Evolutionary conservation across 441 rosid genomes (phyloP).

Genomic region (Arabidopsis lyrata): DNA sequence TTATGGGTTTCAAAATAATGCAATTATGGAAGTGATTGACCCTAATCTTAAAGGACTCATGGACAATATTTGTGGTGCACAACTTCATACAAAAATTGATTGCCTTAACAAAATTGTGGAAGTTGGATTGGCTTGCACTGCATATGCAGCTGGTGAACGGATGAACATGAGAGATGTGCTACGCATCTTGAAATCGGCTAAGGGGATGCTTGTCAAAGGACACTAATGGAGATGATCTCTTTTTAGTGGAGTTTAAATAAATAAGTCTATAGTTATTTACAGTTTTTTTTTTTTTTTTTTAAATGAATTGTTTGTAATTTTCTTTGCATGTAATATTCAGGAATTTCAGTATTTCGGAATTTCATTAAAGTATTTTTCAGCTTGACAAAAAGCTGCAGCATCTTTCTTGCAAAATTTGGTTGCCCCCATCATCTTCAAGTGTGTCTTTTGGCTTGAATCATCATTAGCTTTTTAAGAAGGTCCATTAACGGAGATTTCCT

Average conservation of each 20-base stretch:
- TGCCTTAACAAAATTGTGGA: slow-evolving; percentile 48
- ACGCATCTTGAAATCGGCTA: slow-evolving; percentile 42
- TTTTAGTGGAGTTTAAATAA: background rate
- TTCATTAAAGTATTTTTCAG: background rate
- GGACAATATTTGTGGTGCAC: slow-evolving; percentile 1
- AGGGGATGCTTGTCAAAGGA: slow-evolving; percentile 14
- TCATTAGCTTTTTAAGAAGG: background rate
- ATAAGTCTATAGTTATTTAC: background rate
- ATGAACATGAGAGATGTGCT: slow-evolving; percentile 52
- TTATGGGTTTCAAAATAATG: slow-evolving; percentile 35
- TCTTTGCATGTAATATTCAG: background rate
- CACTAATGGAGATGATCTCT: background rate
- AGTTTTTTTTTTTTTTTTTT: background rate
- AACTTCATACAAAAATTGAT: slow-evolving; percentile 33
- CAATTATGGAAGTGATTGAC: slow-evolving; percentile 41
- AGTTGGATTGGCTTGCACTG: slow-evolving; percentile 53
- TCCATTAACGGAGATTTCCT: too few relatives aligned
- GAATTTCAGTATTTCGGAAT: too few relatives aligned
- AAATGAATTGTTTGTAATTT: background rate
- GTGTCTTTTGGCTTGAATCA: background rate
- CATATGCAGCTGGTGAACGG: slow-evolving; percentile 47
- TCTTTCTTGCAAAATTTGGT: too few relatives aligned
- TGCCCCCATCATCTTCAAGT: background rate
- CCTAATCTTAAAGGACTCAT: slow-evolving; percentile 47
- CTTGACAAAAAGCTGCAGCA: background rate